Conservation (phyloP, 345 rosid species). For the Arabis alpina region DNA sequence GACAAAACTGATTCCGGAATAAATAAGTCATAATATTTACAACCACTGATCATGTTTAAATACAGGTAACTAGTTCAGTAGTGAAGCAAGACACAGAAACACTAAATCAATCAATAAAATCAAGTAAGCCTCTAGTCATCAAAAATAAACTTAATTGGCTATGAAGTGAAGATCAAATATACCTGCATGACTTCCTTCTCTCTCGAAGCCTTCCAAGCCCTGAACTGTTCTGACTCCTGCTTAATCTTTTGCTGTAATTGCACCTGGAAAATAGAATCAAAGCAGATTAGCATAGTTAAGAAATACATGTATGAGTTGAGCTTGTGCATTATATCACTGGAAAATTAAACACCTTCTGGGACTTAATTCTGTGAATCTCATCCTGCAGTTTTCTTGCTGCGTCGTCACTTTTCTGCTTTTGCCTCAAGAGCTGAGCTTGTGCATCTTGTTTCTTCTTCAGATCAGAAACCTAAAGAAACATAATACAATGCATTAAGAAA, state of each 20-base stretch:
- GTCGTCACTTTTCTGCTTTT: slow-evolving; percentile 96
- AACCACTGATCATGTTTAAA: neutral
- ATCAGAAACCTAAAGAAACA: slow-evolving; percentile 65
- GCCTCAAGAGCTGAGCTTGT: slow-evolving; percentile 91
- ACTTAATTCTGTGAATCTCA: slow-evolving; percentile 88
- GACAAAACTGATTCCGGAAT: neutral
- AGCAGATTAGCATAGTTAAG: slow-evolving; percentile 15
- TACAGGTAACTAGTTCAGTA: slow-evolving; percentile 16
- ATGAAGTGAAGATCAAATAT: slow-evolving; percentile 8
- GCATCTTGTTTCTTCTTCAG: slow-evolving; percentile 97
- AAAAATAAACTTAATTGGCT: slow-evolving; percentile 2
- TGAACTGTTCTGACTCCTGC: slow-evolving; percentile 90
- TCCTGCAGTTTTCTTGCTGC: slow-evolving; percentile 81
- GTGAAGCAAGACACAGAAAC: slow-evolving; percentile 19
- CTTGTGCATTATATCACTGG: neutral
- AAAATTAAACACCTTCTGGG: slow-evolving; percentile 66
- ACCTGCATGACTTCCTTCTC: slow-evolving; percentile 99
- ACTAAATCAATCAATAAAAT: neutral
- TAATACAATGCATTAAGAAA: neutral
- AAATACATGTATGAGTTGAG: neutral
- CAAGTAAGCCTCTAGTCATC: slow-evolving; percentile 17
- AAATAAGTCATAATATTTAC: neutral
- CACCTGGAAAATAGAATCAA: slow-evolving; percentile 52
- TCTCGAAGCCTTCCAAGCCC: slow-evolving; percentile 87
- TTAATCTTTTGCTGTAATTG: slow-evolving; percentile 91